Evolutionary conservation across 176 grass and related monocot genomes (phyloP), one percentile per base, ranked within the genome.

Genomic region (Triticum dicoccoides): DNA sequence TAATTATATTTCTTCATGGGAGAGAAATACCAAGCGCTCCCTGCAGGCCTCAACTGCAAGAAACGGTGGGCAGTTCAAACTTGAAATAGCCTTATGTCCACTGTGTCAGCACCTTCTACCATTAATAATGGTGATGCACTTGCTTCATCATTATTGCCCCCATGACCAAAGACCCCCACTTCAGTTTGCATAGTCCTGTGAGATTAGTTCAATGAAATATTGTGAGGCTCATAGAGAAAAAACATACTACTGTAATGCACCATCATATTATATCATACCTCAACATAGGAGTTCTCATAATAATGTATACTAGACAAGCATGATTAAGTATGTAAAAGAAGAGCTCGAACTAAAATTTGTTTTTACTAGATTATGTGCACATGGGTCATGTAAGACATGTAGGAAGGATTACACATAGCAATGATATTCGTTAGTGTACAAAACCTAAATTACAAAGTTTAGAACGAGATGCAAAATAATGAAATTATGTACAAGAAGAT

Each of bases 171-270:
- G 62, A 98, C 96, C 33, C 96, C 96, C 9, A 88, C 96, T 62
- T 93, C 92, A 42, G 96, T 98, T 91, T 98, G 93, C 87, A 96
- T 98, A 67, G 96, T 96, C 76, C 96, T 95, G 86, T 30, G 6
- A 76, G 2, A 73, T 79, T 45, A 77, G 29, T 69, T 84, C 45
- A 49, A 12, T 24, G 4, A 64, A 64, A 54, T 54, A 79, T 12
- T 38, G 23, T 65, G 39, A 78, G 49, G 3, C 4, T 78, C 72
- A 13, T 82, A 61, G 18, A 61, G 7, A 18, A 61, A 66, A 44
- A 58, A 54, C 39, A 51, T 10, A 79, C 3, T 66, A 51, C 75
- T 54, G 65, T 10, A 89, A 47, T 45, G 49, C 21, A 85, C 13
- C 3, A 2, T 76, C 44, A 34, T 52, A 41, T 20, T 32, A 41